Conservation (phyloP, 192 early-diverging fungal species). For the Coemansia sp. region DNA sequence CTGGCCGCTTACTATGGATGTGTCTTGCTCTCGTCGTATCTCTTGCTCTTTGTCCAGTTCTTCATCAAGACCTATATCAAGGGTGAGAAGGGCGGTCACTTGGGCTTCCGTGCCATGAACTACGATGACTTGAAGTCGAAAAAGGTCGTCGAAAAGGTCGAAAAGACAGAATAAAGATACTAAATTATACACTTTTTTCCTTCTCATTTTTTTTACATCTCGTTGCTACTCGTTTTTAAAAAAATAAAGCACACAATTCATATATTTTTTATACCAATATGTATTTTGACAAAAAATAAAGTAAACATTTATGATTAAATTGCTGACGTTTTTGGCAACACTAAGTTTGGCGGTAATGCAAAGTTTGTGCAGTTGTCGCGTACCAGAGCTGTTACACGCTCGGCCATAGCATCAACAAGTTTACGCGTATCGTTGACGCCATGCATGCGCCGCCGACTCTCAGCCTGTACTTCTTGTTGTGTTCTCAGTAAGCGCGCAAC, state of each 20-base stretch:
- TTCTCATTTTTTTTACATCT: conserved; percentile 5
- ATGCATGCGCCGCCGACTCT: conserved; percentile 1
- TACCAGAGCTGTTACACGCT: conserved; percentile 27
- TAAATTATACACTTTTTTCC: background rate
- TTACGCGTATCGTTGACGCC: conserved; percentile 17
- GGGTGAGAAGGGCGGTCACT: conserved; percentile 46
- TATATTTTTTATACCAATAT: background rate
- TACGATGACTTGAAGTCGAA: conserved; percentile 40
- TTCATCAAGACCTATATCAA: conserved; percentile 79
- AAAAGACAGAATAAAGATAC: conserved; percentile 24
- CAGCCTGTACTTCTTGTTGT: conserved; percentile 12
- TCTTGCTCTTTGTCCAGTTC: conserved; percentile 88
- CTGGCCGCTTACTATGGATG: conserved; percentile 79
- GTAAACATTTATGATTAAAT: background rate
- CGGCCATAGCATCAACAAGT: conserved; percentile 31
- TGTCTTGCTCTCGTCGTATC: conserved; percentile 73
- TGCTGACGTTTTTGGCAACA: background rate
- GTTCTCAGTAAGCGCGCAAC: conserved; percentile 20
- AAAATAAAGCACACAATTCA: background rate
- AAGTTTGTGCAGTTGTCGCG: conserved; percentile 28
- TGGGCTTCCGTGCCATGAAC: conserved; percentile 54
- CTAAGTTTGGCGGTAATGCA: conserved; percentile 12
- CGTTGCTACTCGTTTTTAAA: conserved; percentile 6
- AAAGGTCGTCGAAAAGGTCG: conserved; percentile 24
- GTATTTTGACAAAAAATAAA: background rate